Conservation (phyloP, 2,329 filamentous ascomycete species). For the Botrytis sinoallii region DNA sequence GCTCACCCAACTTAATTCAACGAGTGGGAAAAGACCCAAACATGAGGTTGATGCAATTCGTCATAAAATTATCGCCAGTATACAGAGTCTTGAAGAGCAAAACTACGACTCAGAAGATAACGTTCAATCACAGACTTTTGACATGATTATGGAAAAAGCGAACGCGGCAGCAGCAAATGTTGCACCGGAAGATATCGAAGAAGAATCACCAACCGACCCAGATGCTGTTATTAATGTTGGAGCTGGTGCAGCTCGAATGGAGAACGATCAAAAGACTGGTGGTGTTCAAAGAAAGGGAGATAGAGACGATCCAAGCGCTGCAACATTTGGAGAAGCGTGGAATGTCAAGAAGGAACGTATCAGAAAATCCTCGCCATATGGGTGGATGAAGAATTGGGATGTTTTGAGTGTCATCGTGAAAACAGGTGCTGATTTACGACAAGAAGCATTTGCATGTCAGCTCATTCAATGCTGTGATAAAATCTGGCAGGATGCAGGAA, state of each 20-base stretch:
- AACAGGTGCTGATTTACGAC: conserved; percentile 76
- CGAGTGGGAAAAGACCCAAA: conserved; percentile 74
- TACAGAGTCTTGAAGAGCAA: conserved; percentile 84
- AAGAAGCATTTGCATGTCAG: conserved; percentile 85
- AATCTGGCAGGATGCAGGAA: conserved; percentile 72
- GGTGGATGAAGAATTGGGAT: conserved; percentile 89
- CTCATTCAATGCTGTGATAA: conserved; percentile 77
- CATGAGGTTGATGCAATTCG: conserved; percentile 80
- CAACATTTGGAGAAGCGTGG: conserved; percentile 85
- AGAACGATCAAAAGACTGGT: conserved; percentile 84
- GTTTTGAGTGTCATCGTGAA: conserved; percentile 84
- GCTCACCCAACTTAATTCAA: conserved; percentile 78
- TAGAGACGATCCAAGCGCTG: conserved; percentile 79
- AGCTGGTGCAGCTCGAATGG: conserved; percentile 79
- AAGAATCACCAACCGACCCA: conserved; percentile 45
- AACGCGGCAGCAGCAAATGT: conserved; percentile 49
- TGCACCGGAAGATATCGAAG: conserved; percentile 53
- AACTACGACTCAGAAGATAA: conserved; percentile 74
- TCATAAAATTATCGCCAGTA: conserved; percentile 83
- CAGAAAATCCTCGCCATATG: conserved; percentile 77
- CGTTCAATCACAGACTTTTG: conserved; percentile 68
- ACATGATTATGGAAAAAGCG: conserved; percentile 75
- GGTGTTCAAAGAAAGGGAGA: conserved; percentile 78
- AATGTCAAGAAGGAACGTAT: conserved; percentile 80
- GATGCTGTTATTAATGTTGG: conserved; percentile 55